A percentile compares a stretch with the other conserved stretches of the same genome.
Evolutionary conservation across 1,284 basidiomycete species (phyloP).

Genomic region (Erythrobasidium hasegawianum): DNA sequence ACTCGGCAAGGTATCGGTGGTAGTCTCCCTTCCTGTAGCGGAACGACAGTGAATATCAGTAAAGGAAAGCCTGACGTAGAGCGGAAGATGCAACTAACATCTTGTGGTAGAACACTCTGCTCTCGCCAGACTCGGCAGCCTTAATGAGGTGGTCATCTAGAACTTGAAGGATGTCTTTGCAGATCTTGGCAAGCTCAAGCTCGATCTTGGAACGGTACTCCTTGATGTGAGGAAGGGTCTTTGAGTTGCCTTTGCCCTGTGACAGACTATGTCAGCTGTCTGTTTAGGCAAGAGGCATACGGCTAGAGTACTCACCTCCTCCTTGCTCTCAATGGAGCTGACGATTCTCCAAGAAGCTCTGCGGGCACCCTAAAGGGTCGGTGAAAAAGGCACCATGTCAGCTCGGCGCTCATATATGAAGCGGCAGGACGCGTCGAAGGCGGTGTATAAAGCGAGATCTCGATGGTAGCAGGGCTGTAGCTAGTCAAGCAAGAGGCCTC

Average conservation of each 20-base stretch:
- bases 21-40: constrained; percentile 53
- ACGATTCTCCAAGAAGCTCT: constrained; percentile 55
- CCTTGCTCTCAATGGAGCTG: constrained; percentile 55
- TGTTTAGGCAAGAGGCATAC: no score
- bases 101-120: constrained; percentile 49
- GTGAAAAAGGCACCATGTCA: not conserved
- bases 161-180: constrained; percentile 48
- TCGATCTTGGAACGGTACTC: constrained; percentile 47
- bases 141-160: constrained; percentile 49
- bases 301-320: constrained; percentile 50
- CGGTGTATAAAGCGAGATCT: no score
- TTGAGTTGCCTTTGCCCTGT: constrained; percentile 42
- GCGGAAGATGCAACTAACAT: constrained; percentile 38
- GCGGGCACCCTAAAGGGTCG: constrained; percentile 48
- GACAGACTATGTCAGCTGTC: not conserved
- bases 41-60: no score
- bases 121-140: constrained; percentile 48
- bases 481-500: no score
- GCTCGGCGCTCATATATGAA: no score
- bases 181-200: constrained; percentile 39
- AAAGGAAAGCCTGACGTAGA: no score
- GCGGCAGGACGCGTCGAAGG: no score
- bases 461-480: no score
- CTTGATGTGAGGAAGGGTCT: constrained; percentile 47
- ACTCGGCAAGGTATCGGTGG: constrained; percentile 55